Evolutionary conservation across 371 early-diverging fungal species (phyloP).

Genomic region (Mucor racemosus): DNA sequence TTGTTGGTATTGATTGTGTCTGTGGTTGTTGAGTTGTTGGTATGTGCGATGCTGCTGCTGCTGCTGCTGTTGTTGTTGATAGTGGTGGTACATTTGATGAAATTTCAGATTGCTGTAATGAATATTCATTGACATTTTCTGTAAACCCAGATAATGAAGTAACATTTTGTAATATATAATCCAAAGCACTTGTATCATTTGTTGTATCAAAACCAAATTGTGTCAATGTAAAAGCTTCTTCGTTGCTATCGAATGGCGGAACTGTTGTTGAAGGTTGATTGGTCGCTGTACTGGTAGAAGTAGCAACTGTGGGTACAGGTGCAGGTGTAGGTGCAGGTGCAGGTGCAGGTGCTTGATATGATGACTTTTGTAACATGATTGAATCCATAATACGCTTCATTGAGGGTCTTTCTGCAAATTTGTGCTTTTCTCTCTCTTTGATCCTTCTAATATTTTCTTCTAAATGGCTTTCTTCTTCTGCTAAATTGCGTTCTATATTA

Average conservation of each 20-base stretch:
- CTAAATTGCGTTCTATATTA: neutral
- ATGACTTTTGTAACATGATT: conserved; percentile 14
- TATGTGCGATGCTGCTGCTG: neutral
- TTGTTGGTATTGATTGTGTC: neutral
- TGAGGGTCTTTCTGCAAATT: neutral
- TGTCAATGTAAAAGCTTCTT: conserved; percentile 45
- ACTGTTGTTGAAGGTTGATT: neutral
- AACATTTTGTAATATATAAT: conserved; percentile 21
- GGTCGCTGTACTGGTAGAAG: neutral
- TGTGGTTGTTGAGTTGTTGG: neutral
- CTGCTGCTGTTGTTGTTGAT: neutral
- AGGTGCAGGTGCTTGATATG: conserved; percentile 2
- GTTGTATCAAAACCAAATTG: conserved; percentile 47
- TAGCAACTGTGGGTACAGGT: too few species aligned
- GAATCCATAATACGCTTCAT: conserved; percentile 16
- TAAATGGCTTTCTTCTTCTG: conserved; percentile 15
- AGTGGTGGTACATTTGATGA: too few species aligned
- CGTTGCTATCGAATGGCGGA: neutral
- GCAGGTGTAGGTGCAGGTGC: neutral
- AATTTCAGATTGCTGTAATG: neutral
- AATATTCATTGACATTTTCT: neutral
- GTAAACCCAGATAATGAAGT: conserved; percentile 1
- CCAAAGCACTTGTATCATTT: conserved; percentile 17
- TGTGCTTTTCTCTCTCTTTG: neutral
- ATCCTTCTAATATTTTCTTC: conserved; percentile 11